These are phyloP conservation scores for Aspergillus pseudoviridinutans DNA, from an alignment of 2,329 filamentous ascomycete genomes.

Conservation along the genomic window DNA sequence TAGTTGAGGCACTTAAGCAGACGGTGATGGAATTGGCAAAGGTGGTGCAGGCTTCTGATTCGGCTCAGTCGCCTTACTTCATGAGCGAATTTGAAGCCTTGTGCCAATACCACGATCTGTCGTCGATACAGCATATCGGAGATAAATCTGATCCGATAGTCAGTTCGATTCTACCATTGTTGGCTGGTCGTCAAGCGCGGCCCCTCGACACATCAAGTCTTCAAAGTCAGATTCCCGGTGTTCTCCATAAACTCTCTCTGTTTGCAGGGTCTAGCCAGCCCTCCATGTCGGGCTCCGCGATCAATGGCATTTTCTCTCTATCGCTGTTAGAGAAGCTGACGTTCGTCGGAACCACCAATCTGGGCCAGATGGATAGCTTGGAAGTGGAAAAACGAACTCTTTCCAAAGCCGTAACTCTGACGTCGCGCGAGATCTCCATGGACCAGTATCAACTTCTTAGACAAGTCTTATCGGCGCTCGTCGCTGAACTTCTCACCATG, in stretches of 20 bases:
- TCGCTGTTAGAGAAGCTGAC: constrained; percentile 56
- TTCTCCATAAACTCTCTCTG: constrained; percentile 34
- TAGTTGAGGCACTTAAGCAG: constrained; percentile 36
- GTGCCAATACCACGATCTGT: constrained; percentile 44
- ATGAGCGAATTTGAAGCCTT: constrained; percentile 44
- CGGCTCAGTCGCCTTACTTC: constrained; percentile 40
- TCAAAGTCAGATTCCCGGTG: constrained; percentile 29
- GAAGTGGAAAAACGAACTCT: constrained; percentile 63
- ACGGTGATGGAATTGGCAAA: constrained; percentile 34
- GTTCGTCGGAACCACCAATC: constrained; percentile 49
- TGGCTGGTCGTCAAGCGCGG: constrained; percentile 36
- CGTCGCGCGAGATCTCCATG: constrained; percentile 48
- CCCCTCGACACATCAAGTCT: constrained; percentile 31
- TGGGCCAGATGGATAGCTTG: constrained; percentile 60
- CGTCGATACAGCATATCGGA: constrained; percentile 12
- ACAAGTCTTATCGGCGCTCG: constrained; percentile 40
- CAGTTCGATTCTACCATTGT: constrained; percentile 30
- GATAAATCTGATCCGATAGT: constrained; percentile 16
- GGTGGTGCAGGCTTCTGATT: constrained; percentile 27
- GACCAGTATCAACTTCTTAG: constrained; percentile 52
- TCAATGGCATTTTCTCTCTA: constrained; percentile 47
- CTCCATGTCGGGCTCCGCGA: constrained; percentile 39
- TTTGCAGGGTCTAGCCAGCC: constrained; percentile 32
- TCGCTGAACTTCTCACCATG: constrained; percentile 30
- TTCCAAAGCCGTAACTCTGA: constrained; percentile 51